Evolutionary conservation across 164 flowering plant species (phyloP).

Genomic region (Saururus chinensis): DNA sequence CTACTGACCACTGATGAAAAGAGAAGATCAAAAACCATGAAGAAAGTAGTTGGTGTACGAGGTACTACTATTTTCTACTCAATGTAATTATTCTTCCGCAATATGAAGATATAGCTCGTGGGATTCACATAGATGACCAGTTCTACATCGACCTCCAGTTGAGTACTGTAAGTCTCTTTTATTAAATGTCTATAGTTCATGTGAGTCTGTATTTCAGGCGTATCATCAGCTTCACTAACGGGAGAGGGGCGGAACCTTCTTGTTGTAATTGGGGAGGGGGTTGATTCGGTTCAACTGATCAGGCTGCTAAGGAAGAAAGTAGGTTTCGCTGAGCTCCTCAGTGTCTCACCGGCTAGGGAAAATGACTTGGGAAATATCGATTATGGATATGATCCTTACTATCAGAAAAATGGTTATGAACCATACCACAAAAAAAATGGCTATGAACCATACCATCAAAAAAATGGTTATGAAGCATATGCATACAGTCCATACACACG

Average conservation of each 20-base stretch:
- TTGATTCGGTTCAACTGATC: slow-evolving; percentile 20
- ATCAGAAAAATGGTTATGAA: too few relatives aligned
- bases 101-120: too few relatives aligned
- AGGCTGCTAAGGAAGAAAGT: slow-evolving; percentile 16
- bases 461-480: too few relatives aligned
- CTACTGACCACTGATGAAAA: too few relatives aligned
- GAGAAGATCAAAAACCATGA: not conserved
- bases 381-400: not conserved
- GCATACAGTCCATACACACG: too few relatives aligned
- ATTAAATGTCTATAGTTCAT: not conserved
- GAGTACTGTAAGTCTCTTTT: not conserved
- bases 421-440: too few relatives aligned
- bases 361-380: not conserved
- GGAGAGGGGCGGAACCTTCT: slow-evolving; percentile 16
- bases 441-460: too few relatives aligned
- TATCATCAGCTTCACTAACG: slow-evolving; percentile 7
- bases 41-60: not conserved
- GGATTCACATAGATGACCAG: too few relatives aligned
- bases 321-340: slow-evolving; percentile 13
- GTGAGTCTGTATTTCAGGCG: not conserved
- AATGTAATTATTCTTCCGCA: too few relatives aligned
- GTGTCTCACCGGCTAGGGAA: slow-evolving; percentile 3
- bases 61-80: not conserved
- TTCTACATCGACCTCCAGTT: too few relatives aligned
- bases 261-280: slow-evolving; percentile 26